Percentiles rank a stretch among this genome's conserved stretches.
Evolutionary conservation across 1,139 yeast species (phyloP).

Genomic region (Yamadazyma dushanensis): DNA sequence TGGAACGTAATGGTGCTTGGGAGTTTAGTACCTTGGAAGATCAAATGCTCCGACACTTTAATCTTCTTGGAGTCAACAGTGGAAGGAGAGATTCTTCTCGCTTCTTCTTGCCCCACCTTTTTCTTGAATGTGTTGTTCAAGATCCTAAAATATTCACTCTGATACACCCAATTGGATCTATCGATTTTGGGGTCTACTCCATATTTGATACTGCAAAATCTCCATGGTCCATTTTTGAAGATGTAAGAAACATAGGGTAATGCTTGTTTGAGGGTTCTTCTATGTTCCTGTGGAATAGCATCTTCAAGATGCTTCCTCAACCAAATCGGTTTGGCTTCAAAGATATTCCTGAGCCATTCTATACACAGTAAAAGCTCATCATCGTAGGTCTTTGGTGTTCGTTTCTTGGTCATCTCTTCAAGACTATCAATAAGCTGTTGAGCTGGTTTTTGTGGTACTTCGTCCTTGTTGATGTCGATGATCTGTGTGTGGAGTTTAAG

Average conservation of each 20-base stretch:
- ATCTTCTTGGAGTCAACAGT: constrained; percentile 18
- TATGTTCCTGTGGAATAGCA: constrained; percentile 52
- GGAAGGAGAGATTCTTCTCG: constrained; percentile 18
- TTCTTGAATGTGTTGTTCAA: constrained; percentile 28
- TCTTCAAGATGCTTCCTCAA: constrained; percentile 71
- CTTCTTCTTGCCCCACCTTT: constrained; percentile 5
- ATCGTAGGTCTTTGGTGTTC: constrained; percentile 29
- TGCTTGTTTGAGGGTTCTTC: constrained; percentile 64
- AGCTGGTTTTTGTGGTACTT: constrained; percentile 34
- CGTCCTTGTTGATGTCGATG: constrained; percentile 33
- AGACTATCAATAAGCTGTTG: constrained; percentile 38
- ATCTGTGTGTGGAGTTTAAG: constrained; percentile 49
- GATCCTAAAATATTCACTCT: constrained; percentile 81
- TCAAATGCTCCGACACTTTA: constrained; percentile 48
- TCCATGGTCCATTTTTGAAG: constrained; percentile 91
- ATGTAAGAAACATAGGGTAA: constrained; percentile 81
- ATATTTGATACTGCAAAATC: constrained; percentile 78
- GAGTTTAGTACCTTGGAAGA: constrained; percentile 70
- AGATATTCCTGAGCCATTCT: constrained; percentile 51
- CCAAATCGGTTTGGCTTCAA: constrained; percentile 81
- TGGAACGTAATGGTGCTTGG: constrained; percentile 77
- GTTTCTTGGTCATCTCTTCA: constrained; percentile 22
- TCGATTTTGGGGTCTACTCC: constrained; percentile 71
- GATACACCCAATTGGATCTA: constrained; percentile 56
- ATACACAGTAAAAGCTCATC: constrained; percentile 48